Evolutionary conservation across 1,139 yeast genomes (phyloP), one percentile per base, ranked within the genome.

Genomic region (Geotrichum phurueaensis): DNA sequence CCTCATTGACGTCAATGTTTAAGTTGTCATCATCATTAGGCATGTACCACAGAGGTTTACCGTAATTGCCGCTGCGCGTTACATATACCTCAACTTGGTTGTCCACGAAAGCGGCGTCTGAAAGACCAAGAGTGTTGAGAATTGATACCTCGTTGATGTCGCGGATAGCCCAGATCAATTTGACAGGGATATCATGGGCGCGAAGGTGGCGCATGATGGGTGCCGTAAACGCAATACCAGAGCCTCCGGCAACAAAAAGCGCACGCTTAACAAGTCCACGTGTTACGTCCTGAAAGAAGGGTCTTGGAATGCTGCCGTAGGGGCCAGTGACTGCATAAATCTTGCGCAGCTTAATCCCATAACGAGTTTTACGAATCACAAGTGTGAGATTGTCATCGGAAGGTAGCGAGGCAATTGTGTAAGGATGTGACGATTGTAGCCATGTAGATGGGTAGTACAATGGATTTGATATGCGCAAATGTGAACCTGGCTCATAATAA

Each of bases 81-180:
- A 71, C 70, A 60, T 73, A 73, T 1, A 75, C 69, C 58, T 75
- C 78, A 6, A 75, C 65, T 39, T 57, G 56, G 13, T 56, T 54
- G 13, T 65, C 65, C 23, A 62, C 54, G 2, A 70, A 60, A 5
- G 71, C 70, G 13, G 71, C 73, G 5, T 71, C 70, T 43, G 66
- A 65, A 15, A 75, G 68, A 0, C 73, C 71, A 7, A 75, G 66
- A 27, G 70, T 66, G 9, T 68, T 84, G 64, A 92, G 76, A 2
- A 87, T 77, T 51, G 83, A 78, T 53, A 90, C 81, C 69, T 92
- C 97, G 60, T 86, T 80, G 63, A 84, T 86, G 69, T 92, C 97
- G 67, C 91, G 81, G 36, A 90, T 84, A 5, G 92, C 96, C 97
- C 97, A 92, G 6, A 91, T 80, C 64, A 91, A 79, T 68, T 89